phyloP scores from a whole-genome alignment of 2,329 filamentous ascomycete genomes.

The Penicillium hordei region DNA sequence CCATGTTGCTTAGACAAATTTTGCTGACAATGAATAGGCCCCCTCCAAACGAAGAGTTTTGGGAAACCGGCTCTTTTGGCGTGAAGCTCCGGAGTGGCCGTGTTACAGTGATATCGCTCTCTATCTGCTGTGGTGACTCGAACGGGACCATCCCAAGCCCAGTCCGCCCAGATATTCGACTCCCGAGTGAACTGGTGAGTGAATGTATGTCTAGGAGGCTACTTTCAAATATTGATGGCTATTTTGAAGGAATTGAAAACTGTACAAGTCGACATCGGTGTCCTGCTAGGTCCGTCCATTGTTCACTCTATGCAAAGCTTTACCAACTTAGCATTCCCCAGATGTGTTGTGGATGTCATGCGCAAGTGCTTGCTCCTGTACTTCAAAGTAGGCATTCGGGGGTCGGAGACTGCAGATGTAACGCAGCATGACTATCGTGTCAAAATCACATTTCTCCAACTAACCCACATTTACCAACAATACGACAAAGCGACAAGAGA shows the following conservation, averaged over 20 bases:
- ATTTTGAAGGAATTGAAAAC: slow-evolving; percentile 44
- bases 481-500: slow-evolving; percentile 16
- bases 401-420: neutral
- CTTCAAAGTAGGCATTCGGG: slow-evolving; percentile 41
- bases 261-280: slow-evolving; percentile 60
- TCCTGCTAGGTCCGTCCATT: slow-evolving; percentile 52
- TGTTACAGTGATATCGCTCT: neutral
- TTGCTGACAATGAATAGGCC: slow-evolving; percentile 39
- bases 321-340: slow-evolving; percentile 24
- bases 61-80: slow-evolving; percentile 38
- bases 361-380: slow-evolving; percentile 47
- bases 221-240: neutral
- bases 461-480: slow-evolving; percentile 42
- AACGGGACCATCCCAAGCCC: slow-evolving; percentile 35
- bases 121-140: neutral
- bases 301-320: slow-evolving; percentile 62
- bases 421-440: slow-evolving; percentile 41
- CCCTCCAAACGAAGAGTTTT: slow-evolving; percentile 55
- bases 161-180: slow-evolving; percentile 30
- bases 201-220: no score
- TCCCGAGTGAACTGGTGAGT: slow-evolving; percentile 41
- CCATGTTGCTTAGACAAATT: no score
- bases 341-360: slow-evolving; percentile 45
- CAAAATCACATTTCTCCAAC: slow-evolving; percentile 47
- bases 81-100: slow-evolving; percentile 31